Evolutionary conservation across 768 basidiomycete genomes (phyloP), one percentile per base, ranked within the genome.

Genomic region (Fomitopsis serialis): DNA sequence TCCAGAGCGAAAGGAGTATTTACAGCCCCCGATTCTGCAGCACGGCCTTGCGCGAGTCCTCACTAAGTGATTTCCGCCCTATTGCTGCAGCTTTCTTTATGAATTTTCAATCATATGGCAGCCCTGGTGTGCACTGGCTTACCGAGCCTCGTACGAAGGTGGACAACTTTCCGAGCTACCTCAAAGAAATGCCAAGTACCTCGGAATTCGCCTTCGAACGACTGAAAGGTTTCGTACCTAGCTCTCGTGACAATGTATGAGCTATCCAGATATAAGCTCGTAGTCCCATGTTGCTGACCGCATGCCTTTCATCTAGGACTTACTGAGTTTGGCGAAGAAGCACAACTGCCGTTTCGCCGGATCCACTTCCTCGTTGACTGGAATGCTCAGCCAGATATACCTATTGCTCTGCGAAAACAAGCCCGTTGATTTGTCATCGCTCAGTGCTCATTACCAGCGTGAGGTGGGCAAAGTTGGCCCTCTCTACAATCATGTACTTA

Each of bases 101-200:
- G 6, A 17, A 40, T 15, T 19, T 5, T 7, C 19, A n/a, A n/a
- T n/a, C n/a, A n/a, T 19, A 6, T 15, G 12, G 12, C 34, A 97
- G 94, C 59, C 90, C 89, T 4, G 90, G 91, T 10, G 86, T 95
- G 0, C 90, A 93, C 60, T 91, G 91, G 85, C 70, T 97, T 2
- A 82, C 84, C 61, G 93, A 98, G 63, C 89, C 92, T 0, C 77
- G 89, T 17, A 89, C 92, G 0, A 77, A 82, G 5, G 86, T 92
- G 13, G 95, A 89, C 70, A 95, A 95, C 63, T 98, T 92, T 64
- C 68, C 83, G 0, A 80, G 84, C 3, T 80, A 77, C 63, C 71
- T 97, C 4, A 80, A 90, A 68, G 66, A 69, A 1, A 79, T 99
- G 44, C 92, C 94, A 0, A 73, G 80, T 53, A 82, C 93, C 5